These are phyloP conservation scores for Strombidium stylifer DNA, from an alignment of 73 alveolate species.

Conservation along the genomic window DNA sequence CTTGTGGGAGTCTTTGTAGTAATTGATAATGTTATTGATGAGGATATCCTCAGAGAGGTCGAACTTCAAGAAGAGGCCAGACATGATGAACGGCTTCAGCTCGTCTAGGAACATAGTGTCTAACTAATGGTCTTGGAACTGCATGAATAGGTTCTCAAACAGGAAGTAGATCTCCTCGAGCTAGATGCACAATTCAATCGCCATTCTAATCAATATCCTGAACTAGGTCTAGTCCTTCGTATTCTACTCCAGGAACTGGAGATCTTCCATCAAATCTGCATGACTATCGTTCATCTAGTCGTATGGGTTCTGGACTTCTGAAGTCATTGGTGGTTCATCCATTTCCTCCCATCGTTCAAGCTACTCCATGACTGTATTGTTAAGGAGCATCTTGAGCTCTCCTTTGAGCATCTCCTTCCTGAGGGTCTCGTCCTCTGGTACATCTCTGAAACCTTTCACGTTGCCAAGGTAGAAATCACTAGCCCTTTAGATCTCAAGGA, in stretches of 20 bases:
- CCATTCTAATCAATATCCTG: constrained; percentile 23
- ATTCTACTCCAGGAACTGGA: not conserved
- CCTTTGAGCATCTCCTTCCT: constrained; percentile 15
- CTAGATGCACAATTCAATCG: constrained; percentile 44
- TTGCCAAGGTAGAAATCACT: constrained; percentile 30
- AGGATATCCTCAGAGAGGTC: constrained; percentile 24
- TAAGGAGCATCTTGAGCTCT: constrained; percentile 23
- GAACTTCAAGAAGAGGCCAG: constrained; percentile 34
- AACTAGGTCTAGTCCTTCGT: constrained; percentile 2
- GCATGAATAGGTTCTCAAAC: constrained; percentile 18
- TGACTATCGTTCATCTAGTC: not conserved
- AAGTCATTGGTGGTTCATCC: not conserved
- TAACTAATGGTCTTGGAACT: constrained; percentile 11
- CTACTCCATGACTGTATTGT: constrained; percentile 19
- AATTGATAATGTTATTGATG: constrained; percentile 14
- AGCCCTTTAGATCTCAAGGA: constrained; percentile 18
- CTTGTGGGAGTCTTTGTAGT: constrained; percentile 16
- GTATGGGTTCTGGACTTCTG: not conserved
- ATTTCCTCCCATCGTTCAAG: not conserved
- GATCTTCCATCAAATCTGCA: not conserved
- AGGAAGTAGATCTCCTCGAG: constrained; percentile 25
- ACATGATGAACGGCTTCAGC: constrained; percentile 46
- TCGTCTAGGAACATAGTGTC: constrained; percentile 35
- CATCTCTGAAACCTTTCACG: constrained; percentile 24
- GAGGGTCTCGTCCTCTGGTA: constrained; percentile 3